A percentile compares a stretch with the other conserved stretches of the same genome.
These are phyloP conservation scores for Rosa rugosa DNA, from an alignment of 306 rosid species.

Conservation along the genomic window DNA sequence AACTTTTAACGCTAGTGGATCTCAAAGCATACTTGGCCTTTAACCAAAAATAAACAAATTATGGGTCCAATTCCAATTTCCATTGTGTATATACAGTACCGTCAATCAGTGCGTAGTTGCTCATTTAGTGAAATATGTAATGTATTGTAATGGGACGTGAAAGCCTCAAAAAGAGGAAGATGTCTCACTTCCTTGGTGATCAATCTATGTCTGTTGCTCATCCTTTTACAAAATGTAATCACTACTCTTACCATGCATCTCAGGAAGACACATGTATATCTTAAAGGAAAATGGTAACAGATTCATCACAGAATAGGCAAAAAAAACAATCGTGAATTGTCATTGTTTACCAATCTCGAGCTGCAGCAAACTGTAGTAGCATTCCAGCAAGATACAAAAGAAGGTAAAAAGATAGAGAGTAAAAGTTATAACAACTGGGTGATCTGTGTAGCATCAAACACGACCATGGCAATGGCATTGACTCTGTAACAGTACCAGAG, in stretches of 20 bases:
- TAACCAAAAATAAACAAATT: neutral
- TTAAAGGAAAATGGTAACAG: neutral
- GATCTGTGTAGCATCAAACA: neutral
- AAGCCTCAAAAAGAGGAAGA: slow-evolving; percentile 18
- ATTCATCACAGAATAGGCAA: neutral
- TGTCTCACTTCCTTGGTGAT: slow-evolving; percentile 28
- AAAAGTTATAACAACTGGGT: neutral
- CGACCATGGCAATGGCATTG: neutral
- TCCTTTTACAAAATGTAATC: slow-evolving; percentile 16
- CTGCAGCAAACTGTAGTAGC: neutral
- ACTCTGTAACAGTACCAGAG: neutral
- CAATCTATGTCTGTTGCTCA: slow-evolving; percentile 15
- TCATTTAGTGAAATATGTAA: neutral
- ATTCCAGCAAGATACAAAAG: neutral
- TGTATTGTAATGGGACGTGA: slow-evolving; percentile 16
- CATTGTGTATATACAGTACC: neutral
- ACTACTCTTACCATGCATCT: slow-evolving; percentile 30
- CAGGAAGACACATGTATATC: neutral
- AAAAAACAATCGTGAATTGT: neutral
- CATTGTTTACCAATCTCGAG: neutral
- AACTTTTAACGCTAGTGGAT: neutral
- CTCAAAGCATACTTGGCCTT: neutral
- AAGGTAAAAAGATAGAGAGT: neutral
- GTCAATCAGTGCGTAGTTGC: neutral
- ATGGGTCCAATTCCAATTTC: neutral